These are phyloP conservation scores for Pichia sp. DNA, from an alignment of 1,139 yeast species.

Conservation along the genomic window DNA sequence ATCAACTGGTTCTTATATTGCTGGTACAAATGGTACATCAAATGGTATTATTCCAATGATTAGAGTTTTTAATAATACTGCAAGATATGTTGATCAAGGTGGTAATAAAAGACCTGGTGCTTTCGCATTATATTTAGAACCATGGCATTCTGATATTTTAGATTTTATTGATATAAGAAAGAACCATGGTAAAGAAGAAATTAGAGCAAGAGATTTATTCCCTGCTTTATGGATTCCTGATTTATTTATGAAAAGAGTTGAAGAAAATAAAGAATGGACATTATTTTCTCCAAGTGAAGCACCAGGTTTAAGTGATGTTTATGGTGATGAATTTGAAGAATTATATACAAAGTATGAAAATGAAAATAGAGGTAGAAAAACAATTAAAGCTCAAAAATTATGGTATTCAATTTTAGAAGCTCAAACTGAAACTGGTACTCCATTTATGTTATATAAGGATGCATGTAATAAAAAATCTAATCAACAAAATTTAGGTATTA, in stretches of 20 bases:
- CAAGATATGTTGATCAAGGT: constrained; percentile 60
- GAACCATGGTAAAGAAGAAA: constrained; percentile 58
- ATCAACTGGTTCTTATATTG: constrained; percentile 49
- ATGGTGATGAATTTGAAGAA: constrained; percentile 49
- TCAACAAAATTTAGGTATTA: constrained; percentile 54
- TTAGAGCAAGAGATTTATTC: constrained; percentile 56
- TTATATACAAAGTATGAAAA: constrained; percentile 46
- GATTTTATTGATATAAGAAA: constrained; percentile 53
- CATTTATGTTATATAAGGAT: constrained; percentile 57
- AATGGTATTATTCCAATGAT: constrained; percentile 58
- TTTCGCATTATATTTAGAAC: constrained; percentile 52
- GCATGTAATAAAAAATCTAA: constrained; percentile 53
- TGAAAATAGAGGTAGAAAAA: constrained; percentile 43
- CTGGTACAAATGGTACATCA: constrained; percentile 55
- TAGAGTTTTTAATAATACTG: constrained; percentile 55
- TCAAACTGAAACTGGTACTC: constrained; percentile 61
- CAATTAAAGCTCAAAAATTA: constrained; percentile 50
- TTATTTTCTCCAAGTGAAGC: constrained; percentile 55
- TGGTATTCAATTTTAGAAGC: constrained; percentile 56
- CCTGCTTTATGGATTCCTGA: constrained; percentile 61
- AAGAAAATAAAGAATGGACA: constrained; percentile 48
- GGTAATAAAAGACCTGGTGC: constrained; percentile 64
- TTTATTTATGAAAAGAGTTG: constrained; percentile 55
- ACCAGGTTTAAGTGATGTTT: constrained; percentile 47
- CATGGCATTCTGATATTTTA: constrained; percentile 57